Percentiles rank a stretch among this genome's conserved stretches.
Evolutionary conservation across 345 rosid species (phyloP).

Genomic region (Brassica rapa): DNA sequence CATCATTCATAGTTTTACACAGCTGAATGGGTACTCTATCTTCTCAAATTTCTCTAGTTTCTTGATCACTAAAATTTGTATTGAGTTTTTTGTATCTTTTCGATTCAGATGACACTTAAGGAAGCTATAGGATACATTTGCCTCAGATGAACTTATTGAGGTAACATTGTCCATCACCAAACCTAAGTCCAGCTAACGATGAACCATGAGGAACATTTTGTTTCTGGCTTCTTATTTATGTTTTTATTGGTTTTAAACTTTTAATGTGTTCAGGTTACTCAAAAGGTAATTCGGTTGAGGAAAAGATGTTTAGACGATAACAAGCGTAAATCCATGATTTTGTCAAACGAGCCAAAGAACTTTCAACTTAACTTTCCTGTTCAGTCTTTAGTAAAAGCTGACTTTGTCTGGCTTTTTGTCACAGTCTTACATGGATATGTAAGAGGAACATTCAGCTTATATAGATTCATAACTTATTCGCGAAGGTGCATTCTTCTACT

Average conservation of each 20-base stretch:
- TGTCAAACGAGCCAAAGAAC: constrained; percentile 61
- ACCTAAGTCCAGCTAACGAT: not conserved
- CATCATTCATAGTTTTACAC: too few relatives aligned
- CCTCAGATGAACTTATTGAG: constrained; percentile 95
- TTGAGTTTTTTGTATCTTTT: constrained; percentile 1
- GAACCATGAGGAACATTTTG: not conserved
- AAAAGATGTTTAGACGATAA: constrained; percentile 84
- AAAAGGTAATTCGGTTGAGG: constrained; percentile 79
- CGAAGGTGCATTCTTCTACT: constrained; percentile 31
- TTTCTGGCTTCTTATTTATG: not conserved
- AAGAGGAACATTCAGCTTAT: constrained; percentile 28
- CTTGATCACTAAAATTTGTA: constrained; percentile 8
- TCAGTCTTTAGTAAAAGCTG: constrained; percentile 12
- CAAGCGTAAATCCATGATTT: constrained; percentile 63
- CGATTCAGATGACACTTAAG: constrained; percentile 85
- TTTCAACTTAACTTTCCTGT: constrained; percentile 4
- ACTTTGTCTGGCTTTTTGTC: constrained; percentile 3
- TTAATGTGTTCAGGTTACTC: constrained; percentile 68
- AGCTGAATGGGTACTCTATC: too few relatives aligned
- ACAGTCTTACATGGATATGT: constrained; percentile 14
- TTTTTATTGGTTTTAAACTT: too few relatives aligned
- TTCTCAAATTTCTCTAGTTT: too few relatives aligned
- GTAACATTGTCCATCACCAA: constrained; percentile 40
- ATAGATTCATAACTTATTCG: constrained; percentile 37
- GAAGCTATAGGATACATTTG: constrained; percentile 95